Evolutionary conservation across 2,329 filamentous ascomycete genomes (phyloP), one percentile per base, ranked within the genome.

Genomic region (Nigrograna mackinnonii): DNA sequence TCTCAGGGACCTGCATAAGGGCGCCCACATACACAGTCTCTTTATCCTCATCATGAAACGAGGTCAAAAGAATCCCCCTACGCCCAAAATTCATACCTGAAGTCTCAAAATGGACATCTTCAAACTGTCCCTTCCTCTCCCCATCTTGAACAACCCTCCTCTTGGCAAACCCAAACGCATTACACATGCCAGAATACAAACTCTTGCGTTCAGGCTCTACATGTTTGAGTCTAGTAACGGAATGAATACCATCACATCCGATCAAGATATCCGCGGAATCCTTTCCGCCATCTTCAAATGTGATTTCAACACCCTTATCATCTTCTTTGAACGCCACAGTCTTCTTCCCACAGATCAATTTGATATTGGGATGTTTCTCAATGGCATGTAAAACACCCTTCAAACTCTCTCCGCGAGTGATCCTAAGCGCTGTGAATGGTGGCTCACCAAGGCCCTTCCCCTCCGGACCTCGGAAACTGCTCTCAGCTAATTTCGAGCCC

Each of bases 241-340:
- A 70, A 56, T 74, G 69, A 7, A 81, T 77, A 0, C 80, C 80
- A 42, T 83, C 79, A 3, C 79, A 79, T 5, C 78, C 79, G 9
- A 83, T 52, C 1, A 83, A 49, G 1, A 83, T 55, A 46, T 83
- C 79, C 4, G 71, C 77, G 1, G 60, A 51, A 4, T 72, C 55
- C 2, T 50, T 56, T 0, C 64, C 60, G 1, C 78, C 78, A 22
- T 77, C 68, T 16, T 73, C 71, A 1, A 82, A 68, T 1, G 62
- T 71, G 1, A 82, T 50, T 0, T 64, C 64, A 12, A 74, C 71
- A 17, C 67, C 65, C 14, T 65, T 57, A 18, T 58, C 63, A 31
- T 68, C 66, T 54, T 74, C 71, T 11, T 64, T 50, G 39, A 74
- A 74, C n/a, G 62, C 56, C 9, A 63, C 50, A 0, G 71, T 73